Conservation (phyloP, 495 filamentous ascomycete species). For the Penicillium coprophilum region DNA sequence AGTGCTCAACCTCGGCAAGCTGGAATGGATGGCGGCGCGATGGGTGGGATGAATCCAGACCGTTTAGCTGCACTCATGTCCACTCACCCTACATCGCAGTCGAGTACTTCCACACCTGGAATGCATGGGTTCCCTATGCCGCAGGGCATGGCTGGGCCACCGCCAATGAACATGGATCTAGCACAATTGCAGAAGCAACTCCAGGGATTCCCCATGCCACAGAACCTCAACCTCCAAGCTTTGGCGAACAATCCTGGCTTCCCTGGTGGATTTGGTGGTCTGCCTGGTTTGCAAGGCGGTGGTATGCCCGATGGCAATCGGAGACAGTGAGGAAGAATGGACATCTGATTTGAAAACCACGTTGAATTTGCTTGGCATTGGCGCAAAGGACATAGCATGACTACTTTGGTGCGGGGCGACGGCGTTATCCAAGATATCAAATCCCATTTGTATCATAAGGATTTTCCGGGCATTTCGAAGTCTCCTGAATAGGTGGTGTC, state of each 20-base stretch:
- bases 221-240: constrained; percentile 43
- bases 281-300: constrained; percentile 49
- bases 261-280: constrained; percentile 35
- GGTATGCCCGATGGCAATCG: constrained; percentile 38
- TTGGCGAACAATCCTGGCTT: constrained; percentile 45
- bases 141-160: constrained; percentile 46
- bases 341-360: constrained; percentile 5
- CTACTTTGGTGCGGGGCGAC: constrained; percentile 15
- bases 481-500: neutral
- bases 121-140: constrained; percentile 47
- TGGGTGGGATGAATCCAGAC: constrained; percentile 55
- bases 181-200: constrained; percentile 62
- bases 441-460: constrained; percentile 29
- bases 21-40: constrained; percentile 47
- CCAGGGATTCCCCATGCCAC: constrained; percentile 42
- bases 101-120: constrained; percentile 26
- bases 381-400: constrained; percentile 28
- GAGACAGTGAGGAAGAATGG: constrained; percentile 22
- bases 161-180: constrained; percentile 63
- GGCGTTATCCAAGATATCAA: constrained; percentile 25
- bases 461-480: constrained; percentile 12
- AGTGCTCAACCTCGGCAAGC: constrained; percentile 51
- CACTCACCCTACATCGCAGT: constrained; percentile 41
- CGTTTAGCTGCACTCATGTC: constrained; percentile 49
- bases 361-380: constrained; percentile 16